Evolutionary conservation across 129 eudicot genomes (phyloP), one percentile per base, ranked within the genome.

Genomic region (Kitagawia praeruptora): DNA sequence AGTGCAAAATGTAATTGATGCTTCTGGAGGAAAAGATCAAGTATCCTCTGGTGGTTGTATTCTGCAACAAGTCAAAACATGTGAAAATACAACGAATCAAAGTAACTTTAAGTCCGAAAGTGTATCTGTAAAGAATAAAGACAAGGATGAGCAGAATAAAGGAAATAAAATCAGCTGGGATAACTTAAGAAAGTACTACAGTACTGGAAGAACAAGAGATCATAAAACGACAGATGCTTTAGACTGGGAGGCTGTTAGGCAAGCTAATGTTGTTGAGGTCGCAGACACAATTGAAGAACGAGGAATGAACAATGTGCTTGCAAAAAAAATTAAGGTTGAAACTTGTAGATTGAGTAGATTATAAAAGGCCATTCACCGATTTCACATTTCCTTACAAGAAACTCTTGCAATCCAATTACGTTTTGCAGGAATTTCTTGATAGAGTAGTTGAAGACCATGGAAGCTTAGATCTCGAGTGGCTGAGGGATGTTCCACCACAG

Each of bases 401-500:
- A 5, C 25, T 58, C 67, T n/a, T 58, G 67, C 31, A n/a, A 58
- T 9, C 34, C 25, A n/a, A 58, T n/a, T 58, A 58, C 67, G 41
- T 66, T 28, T 12, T 34, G 72, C 72, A 92, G 97, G 87, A 83
- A 3, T 87, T 86, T 53, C 89, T 92, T 40, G 82, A 92, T 74
- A 85, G 97, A n/a, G n/a, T 92, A 66, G 82, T 87, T 37, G 46
- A 77, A 80, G 88, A 90, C 45, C 96, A 92, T 82, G 97, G 96
- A 31, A 86, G 88, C 74, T 77, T 82, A 67, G 96, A 90, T 78
- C 90, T 95, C 34, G 98, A 95, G 85, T 92, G 98, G 98, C 77
- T 95, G 83, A 86, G 96, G 83, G 85, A 87, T 44, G 86, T 89
- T 75, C 92, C 97, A 15, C 92, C 94, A 23, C 87, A 87, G 46